Conservation (phyloP, 345 rosid genomes). For the Sisymbrium irio region DNA sequence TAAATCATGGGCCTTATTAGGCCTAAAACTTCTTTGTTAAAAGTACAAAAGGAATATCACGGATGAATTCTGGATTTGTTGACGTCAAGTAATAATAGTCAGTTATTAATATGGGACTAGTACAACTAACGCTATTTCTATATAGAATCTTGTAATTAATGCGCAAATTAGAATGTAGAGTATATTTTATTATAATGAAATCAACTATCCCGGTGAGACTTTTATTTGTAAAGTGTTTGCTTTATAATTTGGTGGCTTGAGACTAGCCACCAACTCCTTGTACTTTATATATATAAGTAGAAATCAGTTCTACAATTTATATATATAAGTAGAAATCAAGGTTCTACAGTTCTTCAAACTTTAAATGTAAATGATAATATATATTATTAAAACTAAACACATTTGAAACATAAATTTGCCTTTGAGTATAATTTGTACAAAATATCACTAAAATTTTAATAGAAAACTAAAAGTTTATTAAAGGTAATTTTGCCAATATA, state of each 20-base stretch:
- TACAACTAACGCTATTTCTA: slow-evolving; percentile 16
- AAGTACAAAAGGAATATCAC: too few species aligned
- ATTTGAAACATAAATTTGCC: too few species aligned
- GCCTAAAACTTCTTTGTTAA: too few species aligned
- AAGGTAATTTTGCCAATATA: too few species aligned
- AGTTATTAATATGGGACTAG: background rate
- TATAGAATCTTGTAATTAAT: background rate
- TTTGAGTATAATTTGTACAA: too few species aligned
- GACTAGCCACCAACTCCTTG: slow-evolving; percentile 18
- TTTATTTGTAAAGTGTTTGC: background rate
- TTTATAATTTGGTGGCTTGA: background rate
- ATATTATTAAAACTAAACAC: too few species aligned
- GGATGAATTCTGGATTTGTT: background rate
- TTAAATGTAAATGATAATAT: too few species aligned
- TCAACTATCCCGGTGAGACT: background rate
- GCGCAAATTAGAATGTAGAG: slow-evolving; percentile 1
- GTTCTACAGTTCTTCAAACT: slow-evolving; percentile 11
- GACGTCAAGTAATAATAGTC: background rate
- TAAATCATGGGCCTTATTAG: background rate
- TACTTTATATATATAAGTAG: background rate
- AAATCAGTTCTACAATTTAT: background rate
- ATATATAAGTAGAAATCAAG: background rate
- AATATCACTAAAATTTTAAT: too few species aligned
- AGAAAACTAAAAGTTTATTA: too few species aligned
- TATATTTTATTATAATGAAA: background rate